Percentiles rank a stretch among this genome's conserved stretches.
phyloP scores from a whole-genome alignment of 306 rosid genomes.

The Alnus glutinosa region DNA sequence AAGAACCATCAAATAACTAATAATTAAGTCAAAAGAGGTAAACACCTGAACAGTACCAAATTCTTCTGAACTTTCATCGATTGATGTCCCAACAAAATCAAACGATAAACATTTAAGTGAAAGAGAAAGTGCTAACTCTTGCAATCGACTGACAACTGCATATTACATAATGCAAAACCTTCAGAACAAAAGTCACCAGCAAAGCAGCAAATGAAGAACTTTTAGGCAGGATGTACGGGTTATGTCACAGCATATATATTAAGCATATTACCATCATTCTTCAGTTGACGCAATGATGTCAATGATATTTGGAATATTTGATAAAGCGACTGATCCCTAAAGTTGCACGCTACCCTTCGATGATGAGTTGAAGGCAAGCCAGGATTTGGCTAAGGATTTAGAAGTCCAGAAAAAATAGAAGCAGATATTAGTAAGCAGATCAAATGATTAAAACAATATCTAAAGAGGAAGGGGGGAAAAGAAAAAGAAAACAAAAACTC shows the following conservation, averaged over 20 bases:
- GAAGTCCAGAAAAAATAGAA: slow-evolving; percentile 31
- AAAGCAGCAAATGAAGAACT: slow-evolving; percentile 22
- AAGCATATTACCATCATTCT: slow-evolving; percentile 69
- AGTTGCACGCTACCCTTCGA: slow-evolving; percentile 96
- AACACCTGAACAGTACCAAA: slow-evolving; percentile 98
- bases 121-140: slow-evolving; percentile 95
- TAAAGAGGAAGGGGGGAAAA: slow-evolving; percentile 5
- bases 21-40: slow-evolving; percentile 9
- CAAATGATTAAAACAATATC: background rate
- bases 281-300: slow-evolving; percentile 83
- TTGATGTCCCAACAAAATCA: slow-evolving; percentile 97
- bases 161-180: slow-evolving; percentile 30
- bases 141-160: slow-evolving; percentile 81
- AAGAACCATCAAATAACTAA: slow-evolving; percentile 24
- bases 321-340: slow-evolving; percentile 90
- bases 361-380: slow-evolving; percentile 93
- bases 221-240: background rate
- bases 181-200: slow-evolving; percentile 21
- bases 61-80: slow-evolving; percentile 99
- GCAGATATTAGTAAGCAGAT: slow-evolving; percentile 9
- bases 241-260: background rate
- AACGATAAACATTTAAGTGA: slow-evolving; percentile 90
- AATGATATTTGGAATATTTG: slow-evolving; percentile 93
- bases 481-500: background rate
- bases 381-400: slow-evolving; percentile 71